phyloP scores from a whole-genome alignment of 768 basidiomycete species.

The Auricularia sp. region DNA sequence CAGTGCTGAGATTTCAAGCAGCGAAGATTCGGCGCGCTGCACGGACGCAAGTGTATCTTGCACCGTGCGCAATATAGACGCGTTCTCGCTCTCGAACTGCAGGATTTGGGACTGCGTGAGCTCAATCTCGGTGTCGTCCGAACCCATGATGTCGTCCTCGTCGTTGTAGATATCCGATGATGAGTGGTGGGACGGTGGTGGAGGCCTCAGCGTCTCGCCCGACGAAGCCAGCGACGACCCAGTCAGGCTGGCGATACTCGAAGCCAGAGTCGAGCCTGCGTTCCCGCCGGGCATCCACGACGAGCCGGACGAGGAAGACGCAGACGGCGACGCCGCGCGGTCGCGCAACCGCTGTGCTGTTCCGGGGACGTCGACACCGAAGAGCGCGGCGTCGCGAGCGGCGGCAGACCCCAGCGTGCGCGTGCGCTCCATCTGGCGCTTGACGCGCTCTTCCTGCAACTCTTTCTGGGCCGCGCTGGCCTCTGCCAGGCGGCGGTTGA shows the following conservation, averaged over 20 bases:
- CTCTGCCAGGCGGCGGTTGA: slow-evolving; percentile 70
- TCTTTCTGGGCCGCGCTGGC: slow-evolving; percentile 71
- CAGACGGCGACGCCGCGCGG: neutral
- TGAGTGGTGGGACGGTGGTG: slow-evolving; percentile 11
- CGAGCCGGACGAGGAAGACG: neutral
- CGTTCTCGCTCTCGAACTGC: slow-evolving; percentile 90
- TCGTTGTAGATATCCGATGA: slow-evolving; percentile 14
- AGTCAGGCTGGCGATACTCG: slow-evolving; percentile 12
- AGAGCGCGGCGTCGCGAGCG: slow-evolving; percentile 46
- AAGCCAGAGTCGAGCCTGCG: slow-evolving; percentile 32
- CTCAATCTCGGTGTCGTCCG: slow-evolving; percentile 61
- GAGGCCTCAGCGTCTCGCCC: slow-evolving; percentile 10
- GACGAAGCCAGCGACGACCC: slow-evolving; percentile 12
- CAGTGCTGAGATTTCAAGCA: slow-evolving; percentile 86
- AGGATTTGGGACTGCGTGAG: slow-evolving; percentile 81
- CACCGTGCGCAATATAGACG: slow-evolving; percentile 58
- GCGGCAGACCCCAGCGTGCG: slow-evolving; percentile 76
- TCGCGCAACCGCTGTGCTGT: neutral
- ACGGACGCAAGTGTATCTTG: slow-evolving; percentile 83
- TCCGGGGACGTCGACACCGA: slow-evolving; percentile 24
- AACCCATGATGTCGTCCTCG: slow-evolving; percentile 27
- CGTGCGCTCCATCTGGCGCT: slow-evolving; percentile 75
- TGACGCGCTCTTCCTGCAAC: slow-evolving; percentile 89
- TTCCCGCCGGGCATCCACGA: slow-evolving; percentile 21
- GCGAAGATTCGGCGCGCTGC: slow-evolving; percentile 80